Percentiles rank a stretch among this genome's conserved stretches.
Evolutionary conservation across 2,329 filamentous ascomycete genomes (phyloP).

Genomic region (Stylonectria norvegica): DNA sequence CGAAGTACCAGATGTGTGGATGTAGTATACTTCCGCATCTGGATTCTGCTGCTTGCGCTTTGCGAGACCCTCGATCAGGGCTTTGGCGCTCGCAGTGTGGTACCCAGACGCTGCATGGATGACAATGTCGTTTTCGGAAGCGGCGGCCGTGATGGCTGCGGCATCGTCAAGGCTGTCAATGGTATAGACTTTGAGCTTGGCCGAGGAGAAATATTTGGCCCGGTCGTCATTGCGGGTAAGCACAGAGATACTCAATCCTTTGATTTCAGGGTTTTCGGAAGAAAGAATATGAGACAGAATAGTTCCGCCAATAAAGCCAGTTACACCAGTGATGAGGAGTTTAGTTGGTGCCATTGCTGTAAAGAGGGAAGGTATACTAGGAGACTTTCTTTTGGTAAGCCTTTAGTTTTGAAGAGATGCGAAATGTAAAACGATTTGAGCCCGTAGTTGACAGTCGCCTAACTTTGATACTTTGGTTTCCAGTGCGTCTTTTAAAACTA

Average conservation of each 20-base stretch:
- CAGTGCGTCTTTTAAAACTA: no score
- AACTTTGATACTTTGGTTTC: no score
- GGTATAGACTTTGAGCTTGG: conserved; percentile 20
- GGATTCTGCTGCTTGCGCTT: conserved; percentile 33
- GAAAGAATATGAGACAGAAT: conserved; percentile 21
- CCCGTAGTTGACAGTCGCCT: no score
- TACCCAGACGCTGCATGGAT: conserved; percentile 42
- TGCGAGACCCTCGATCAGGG: conserved; percentile 41
- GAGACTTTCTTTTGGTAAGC: no score
- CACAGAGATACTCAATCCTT: conserved; percentile 15
- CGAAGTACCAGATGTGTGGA: conserved; percentile 44
- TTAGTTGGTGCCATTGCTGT: no score
- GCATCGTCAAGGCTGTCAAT: conserved; percentile 25
- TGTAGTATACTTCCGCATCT: conserved; percentile 35
- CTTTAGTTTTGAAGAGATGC: no score
- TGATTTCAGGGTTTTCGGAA: conserved; percentile 18
- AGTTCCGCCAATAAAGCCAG: conserved; percentile 29
- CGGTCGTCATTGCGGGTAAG: conserved; percentile 29
- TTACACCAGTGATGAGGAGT: conserved; percentile 27
- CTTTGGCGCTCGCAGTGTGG: conserved; percentile 36
- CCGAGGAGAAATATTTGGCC: conserved; percentile 16
- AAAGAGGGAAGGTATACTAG: no score
- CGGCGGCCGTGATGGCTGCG: conserved; percentile 15
- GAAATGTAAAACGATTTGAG: no score
- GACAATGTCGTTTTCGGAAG: conserved; percentile 34